These are phyloP conservation scores for Nadsonia starkeyi-henricii DNA, from an alignment of 1,139 yeast genomes.

Conservation along the genomic window DNA sequence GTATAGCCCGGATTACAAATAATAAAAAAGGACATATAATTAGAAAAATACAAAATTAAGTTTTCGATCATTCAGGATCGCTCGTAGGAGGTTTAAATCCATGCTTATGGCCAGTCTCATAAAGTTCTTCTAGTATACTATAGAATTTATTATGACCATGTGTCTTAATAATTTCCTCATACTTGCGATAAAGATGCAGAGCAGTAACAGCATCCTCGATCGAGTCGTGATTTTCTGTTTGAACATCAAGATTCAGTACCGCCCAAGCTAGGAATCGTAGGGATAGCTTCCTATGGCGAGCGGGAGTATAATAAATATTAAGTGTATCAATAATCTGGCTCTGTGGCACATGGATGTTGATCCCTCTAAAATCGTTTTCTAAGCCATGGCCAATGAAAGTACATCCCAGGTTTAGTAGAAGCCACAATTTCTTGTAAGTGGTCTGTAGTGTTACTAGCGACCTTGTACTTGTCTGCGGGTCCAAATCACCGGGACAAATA, in stretches of 20 bases:
- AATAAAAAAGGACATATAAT: no score
- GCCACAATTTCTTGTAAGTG: constrained; percentile 81
- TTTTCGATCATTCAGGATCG: not conserved
- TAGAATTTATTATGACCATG: constrained; percentile 1
- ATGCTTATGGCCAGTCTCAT: constrained; percentile 4
- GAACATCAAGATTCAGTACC: constrained; percentile 61
- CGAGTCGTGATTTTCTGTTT: constrained; percentile 89
- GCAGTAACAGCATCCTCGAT: constrained; percentile 94
- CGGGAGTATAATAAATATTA: constrained; percentile 57
- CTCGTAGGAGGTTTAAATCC: constrained; percentile 2
- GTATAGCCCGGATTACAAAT: no score
- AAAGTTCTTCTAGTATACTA: constrained; percentile 4
- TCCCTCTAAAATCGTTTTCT: constrained; percentile 80
- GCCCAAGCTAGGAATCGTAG: constrained; percentile 78
- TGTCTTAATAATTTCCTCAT: constrained; percentile 37
- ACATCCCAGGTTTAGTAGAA: constrained; percentile 75
- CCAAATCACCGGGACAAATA: constrained; percentile 81
- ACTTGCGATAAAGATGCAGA: constrained; percentile 57
- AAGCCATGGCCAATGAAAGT: constrained; percentile 93
- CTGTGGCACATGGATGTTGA: constrained; percentile 77
- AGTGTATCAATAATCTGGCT: constrained; percentile 83
- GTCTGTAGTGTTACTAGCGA: constrained; percentile 70
- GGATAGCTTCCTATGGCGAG: constrained; percentile 65
- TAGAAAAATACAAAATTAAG: no score
- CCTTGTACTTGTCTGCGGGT: constrained; percentile 50